A percentile compares a stretch with the other conserved stretches of the same genome.
Evolutionary conservation across 352 stramenopile species (phyloP).

Genomic region (Phytophthora macrochlamydospora): DNA sequence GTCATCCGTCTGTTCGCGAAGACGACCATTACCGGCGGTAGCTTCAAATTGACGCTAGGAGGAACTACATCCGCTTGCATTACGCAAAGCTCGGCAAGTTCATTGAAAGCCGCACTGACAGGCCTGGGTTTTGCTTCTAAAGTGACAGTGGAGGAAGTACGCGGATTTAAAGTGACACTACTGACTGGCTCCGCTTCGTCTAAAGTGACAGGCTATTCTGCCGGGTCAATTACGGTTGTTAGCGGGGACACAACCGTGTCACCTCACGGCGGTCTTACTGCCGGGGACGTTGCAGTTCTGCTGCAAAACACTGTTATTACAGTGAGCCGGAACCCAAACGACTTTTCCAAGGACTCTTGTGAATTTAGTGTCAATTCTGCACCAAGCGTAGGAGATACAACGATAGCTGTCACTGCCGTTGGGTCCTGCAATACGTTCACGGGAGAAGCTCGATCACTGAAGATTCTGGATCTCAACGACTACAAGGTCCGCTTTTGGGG

Average conservation of each 20-base stretch:
- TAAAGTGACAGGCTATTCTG: slow-evolving; percentile 46
- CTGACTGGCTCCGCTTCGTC: slow-evolving; percentile 45
- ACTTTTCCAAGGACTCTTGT: slow-evolving; percentile 67
- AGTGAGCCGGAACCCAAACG: slow-evolving; percentile 77
- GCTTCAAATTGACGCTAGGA: slow-evolving; percentile 62
- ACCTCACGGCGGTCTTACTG: slow-evolving; percentile 30
- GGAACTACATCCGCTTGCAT: slow-evolving; percentile 58
- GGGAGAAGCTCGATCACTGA: slow-evolving; percentile 49
- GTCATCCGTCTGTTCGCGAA: slow-evolving; percentile 71
- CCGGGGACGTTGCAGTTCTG: slow-evolving; percentile 36
- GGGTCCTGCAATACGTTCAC: slow-evolving; percentile 48
- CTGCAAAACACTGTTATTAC: slow-evolving; percentile 48
- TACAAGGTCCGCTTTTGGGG: slow-evolving; percentile 80
- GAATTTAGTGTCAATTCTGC: slow-evolving; percentile 46
- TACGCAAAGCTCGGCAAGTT: slow-evolving; percentile 23
- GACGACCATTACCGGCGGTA: slow-evolving; percentile 62
- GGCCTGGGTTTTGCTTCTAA: slow-evolving; percentile 48
- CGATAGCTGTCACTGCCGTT: slow-evolving; percentile 38
- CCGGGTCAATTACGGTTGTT: slow-evolving; percentile 38
- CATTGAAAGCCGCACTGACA: slow-evolving; percentile 46
- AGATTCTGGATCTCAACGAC: slow-evolving; percentile 71
- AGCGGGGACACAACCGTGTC: slow-evolving; percentile 19
- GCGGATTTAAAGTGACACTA: slow-evolving; percentile 64
- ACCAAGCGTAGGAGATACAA: slow-evolving; percentile 17
- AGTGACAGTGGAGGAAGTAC: slow-evolving; percentile 56